Conservation (phyloP, 1,139 yeast species). For the Yamadazyma atlantica region DNA sequence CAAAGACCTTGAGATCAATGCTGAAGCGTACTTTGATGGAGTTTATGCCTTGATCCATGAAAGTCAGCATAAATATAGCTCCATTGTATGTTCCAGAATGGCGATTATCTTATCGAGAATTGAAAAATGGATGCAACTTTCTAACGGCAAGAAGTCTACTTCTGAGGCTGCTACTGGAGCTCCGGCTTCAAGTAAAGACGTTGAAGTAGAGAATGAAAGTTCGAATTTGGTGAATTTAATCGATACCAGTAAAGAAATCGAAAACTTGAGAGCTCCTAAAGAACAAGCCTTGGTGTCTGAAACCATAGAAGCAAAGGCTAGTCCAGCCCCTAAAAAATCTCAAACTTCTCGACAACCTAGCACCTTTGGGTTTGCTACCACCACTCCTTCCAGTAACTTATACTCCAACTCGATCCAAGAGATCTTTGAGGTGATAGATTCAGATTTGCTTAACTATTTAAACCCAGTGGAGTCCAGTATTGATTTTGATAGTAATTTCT, state of each 20-base stretch:
- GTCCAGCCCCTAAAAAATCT: not conserved
- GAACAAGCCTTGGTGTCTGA: too few relatives aligned
- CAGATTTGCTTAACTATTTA: conserved; percentile 27
- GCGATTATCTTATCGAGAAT: conserved; percentile 41
- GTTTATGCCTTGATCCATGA: conserved; percentile 24
- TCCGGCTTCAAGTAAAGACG: conserved; percentile 3
- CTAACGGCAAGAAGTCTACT: conserved; percentile 19
- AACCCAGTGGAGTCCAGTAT: conserved; percentile 29
- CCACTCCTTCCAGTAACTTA: conserved; percentile 8
- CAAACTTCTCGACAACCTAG: not conserved
- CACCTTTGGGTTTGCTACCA: not conserved
- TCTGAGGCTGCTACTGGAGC: not conserved
- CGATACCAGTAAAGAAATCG: conserved; percentile 48
- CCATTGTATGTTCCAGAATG: conserved; percentile 44
- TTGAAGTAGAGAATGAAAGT: conserved; percentile 9
- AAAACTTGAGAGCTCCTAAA: conserved; percentile 39
- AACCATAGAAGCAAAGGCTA: not conserved
- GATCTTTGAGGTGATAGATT: conserved; percentile 32
- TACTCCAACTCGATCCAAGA: conserved; percentile 24
- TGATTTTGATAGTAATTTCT: conserved; percentile 14
- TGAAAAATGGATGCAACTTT: conserved; percentile 49
- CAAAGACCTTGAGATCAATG: conserved; percentile 27
- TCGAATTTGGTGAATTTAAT: conserved; percentile 39
- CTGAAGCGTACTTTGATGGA: conserved; percentile 34
- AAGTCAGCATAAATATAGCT: conserved; percentile 25